These are phyloP conservation scores for Colletotrichum gloeosporioides DNA, from an alignment of 2,329 filamentous ascomycete species.

Conservation along the genomic window DNA sequence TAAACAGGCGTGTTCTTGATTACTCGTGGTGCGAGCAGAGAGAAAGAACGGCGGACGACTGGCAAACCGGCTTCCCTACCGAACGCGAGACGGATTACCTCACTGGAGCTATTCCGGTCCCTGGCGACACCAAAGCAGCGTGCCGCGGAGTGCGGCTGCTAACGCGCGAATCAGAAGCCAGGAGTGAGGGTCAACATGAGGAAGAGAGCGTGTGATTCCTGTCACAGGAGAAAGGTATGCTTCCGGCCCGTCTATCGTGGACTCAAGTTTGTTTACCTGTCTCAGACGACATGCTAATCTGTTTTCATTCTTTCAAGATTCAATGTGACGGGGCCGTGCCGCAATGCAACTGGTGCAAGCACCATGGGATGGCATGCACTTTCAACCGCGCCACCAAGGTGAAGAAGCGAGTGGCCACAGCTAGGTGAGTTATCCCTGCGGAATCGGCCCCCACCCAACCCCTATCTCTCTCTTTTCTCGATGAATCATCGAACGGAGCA, in stretches of 20 bases:
- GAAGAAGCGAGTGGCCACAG: slow-evolving; percentile 8
- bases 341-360: slow-evolving; percentile 55
- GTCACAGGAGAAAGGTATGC: slow-evolving; percentile 52
- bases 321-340: slow-evolving; percentile 51
- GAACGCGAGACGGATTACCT: neutral
- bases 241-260: neutral
- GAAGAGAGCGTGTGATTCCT: slow-evolving; percentile 52
- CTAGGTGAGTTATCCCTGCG: neutral
- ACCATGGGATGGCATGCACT: slow-evolving; percentile 52
- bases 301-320: slow-evolving; percentile 38
- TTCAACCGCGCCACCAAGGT: slow-evolving; percentile 33
- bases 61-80: neutral
- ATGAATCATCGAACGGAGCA: neutral
- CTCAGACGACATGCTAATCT: neutral
- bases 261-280: neutral
- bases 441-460: neutral
- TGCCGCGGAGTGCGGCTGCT: slow-evolving; percentile 2
- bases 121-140: neutral
- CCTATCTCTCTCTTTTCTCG: neutral
- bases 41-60: neutral
- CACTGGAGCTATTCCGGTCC: neutral
- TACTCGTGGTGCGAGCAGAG: neutral
- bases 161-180: neutral
- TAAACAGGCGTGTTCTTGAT: neutral
- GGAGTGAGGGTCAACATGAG: slow-evolving; percentile 13